Evolutionary conservation across 371 early-diverging fungal genomes (phyloP), one percentile per base, ranked within the genome.

Genomic region (Blyttiomyces sp.): DNA sequence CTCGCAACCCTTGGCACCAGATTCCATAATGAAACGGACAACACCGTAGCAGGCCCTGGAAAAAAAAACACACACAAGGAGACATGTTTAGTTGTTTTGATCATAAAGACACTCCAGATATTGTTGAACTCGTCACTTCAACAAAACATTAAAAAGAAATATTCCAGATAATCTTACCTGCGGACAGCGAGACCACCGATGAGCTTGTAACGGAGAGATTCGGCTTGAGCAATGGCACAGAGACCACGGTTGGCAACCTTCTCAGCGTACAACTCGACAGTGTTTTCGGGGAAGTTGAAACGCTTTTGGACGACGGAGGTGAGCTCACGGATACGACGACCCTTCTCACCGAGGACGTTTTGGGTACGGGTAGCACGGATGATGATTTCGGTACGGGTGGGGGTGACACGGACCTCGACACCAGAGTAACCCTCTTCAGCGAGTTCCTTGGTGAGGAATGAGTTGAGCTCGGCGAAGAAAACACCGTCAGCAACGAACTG

Each of bases 1-100:
- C 80, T 97, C 96, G 78, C 93, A 94, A 79, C 99, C 99, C 89
- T 98, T 98, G 81, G 98, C 99, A 70, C 99, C 99, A 74, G 96
- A 92, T 83, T 96, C 96, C 95, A 97, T 99, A 67, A 95, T 92
- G 86, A 93, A 94, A 71, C 99, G 95, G 73, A 99, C 86, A 59
- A 98, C 97, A 84, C 93, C 90, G 86, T 99, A 95, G 80, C 94
- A 93, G 53, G 98, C 99, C 71, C 98, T 83, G 59, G n/a, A 39
- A 39, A 11, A 39, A 13, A 11, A 39, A n/a, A 11, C 39, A 39
- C 11, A 39, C 39, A 39, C 11, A 39, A 39, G 13, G n/a, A 39
- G 39, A 11, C 39, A n/a, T n/a, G n/a, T n/a, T n/a, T n/a, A n/a
- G n/a, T n/a, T n/a, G n/a, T n/a, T n/a, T n/a, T n/a, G n/a, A n/a